Percentiles rank a stretch among this genome's conserved stretches.
Conservation (phyloP, 352 stramenopile genomes). For the Pseudoperonospora humuli region DNA sequence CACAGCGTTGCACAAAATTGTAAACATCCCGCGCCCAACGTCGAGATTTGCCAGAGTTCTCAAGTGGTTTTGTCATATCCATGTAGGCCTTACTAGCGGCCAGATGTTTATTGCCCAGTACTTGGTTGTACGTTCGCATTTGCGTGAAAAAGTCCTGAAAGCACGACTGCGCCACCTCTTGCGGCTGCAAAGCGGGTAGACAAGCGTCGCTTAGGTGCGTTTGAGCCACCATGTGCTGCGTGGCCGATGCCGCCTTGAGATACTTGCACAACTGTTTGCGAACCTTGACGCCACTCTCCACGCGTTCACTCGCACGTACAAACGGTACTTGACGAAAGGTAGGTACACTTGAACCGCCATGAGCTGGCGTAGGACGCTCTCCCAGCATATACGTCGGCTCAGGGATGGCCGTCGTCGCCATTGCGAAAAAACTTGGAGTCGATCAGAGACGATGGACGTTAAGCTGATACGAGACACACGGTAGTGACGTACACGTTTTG, state of each 20-base stretch:
- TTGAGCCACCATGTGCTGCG: conserved; percentile 75
- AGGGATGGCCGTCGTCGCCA: conserved; percentile 31
- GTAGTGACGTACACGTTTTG: conserved; percentile 4
- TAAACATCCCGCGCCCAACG: conserved; percentile 76
- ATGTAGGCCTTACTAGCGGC: conserved; percentile 67
- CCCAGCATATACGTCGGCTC: conserved; percentile 75
- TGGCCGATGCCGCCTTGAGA: conserved; percentile 61
- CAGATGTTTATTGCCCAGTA: conserved; percentile 65
- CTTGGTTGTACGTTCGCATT: conserved; percentile 76
- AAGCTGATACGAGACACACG: conserved; percentile 8
- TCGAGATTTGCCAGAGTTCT: conserved; percentile 59
- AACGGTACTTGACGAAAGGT: conserved; percentile 80
- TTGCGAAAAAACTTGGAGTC: conserved; percentile 1
- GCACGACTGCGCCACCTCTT: conserved; percentile 74
- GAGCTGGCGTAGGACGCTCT: conserved; percentile 51
- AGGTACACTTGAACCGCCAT: conserved; percentile 39
- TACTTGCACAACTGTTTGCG: conserved; percentile 82
- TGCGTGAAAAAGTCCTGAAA: conserved; percentile 73
- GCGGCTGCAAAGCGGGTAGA: conserved; percentile 61
- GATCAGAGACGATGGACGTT: background rate
- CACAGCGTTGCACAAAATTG: conserved; percentile 72
- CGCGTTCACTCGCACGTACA: conserved; percentile 64
- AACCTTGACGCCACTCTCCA: conserved; percentile 74
- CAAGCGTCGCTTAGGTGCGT: conserved; percentile 74
- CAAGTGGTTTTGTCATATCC: conserved; percentile 71